Percentiles rank a stretch among this genome's conserved stretches.
Evolutionary conservation across 306 rosid genomes (phyloP).

Genomic region (Oxytropis ochrocephala): DNA sequence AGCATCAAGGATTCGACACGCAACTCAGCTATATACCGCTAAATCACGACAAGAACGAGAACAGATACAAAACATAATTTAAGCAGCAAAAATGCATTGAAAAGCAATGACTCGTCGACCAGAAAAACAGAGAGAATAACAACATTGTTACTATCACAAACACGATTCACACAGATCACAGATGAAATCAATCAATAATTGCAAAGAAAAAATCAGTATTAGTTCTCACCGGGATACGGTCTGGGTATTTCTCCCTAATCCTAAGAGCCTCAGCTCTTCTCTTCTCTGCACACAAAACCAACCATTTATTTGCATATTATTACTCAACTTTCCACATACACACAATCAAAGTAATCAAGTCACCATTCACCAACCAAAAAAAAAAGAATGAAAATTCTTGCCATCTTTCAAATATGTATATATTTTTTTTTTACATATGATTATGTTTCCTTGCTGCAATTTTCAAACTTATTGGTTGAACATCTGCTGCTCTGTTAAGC

Average conservation of each 20-base stretch:
- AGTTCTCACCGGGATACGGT: constrained; percentile 81
- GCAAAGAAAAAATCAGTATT: background rate
- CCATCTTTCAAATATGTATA: no score
- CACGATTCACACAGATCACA: constrained; percentile 7
- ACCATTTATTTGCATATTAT: background rate
- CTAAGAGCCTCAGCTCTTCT: constrained; percentile 88
- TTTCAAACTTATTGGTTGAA: no score
- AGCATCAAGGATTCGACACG: background rate
- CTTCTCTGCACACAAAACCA: constrained; percentile 53
- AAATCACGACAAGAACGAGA: constrained; percentile 11
- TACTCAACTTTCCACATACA: background rate
- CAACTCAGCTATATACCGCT: background rate
- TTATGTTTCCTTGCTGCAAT: no score
- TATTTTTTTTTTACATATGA: no score
- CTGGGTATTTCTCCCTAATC: constrained; percentile 88
- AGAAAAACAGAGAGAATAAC: background rate
- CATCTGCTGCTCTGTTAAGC: no score
- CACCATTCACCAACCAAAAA: background rate
- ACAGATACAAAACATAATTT: background rate
- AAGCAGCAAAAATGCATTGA: background rate
- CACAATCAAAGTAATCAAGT: constrained; percentile 9
- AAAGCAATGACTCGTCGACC: background rate
- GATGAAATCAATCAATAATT: background rate
- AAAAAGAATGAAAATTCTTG: background rate
- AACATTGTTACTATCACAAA: background rate